Conservation (phyloP, 257 asterid species). For the Plectranthus barbatus region DNA sequence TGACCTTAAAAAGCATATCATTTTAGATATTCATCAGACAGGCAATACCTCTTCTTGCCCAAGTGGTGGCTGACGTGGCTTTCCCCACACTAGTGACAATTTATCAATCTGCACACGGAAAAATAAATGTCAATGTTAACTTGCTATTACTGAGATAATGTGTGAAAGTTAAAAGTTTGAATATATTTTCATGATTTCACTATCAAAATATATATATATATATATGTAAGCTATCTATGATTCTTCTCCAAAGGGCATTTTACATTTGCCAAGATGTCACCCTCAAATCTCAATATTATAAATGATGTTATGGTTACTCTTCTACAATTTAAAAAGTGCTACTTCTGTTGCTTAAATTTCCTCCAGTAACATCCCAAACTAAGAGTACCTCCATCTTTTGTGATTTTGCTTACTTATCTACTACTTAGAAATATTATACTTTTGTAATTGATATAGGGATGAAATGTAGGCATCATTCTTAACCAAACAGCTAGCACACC, state of each 20-base stretch:
- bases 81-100: constrained; percentile 89
- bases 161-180: too few species aligned
- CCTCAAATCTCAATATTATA: neutral
- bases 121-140: constrained; percentile 6
- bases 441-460: neutral
- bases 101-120: constrained; percentile 59
- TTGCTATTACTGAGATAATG: neutral
- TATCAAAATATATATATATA: neutral
- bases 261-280: neutral
- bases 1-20: constrained; percentile 2
- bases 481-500: neutral
- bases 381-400: neutral
- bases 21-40: neutral
- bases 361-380: neutral
- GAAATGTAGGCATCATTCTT: neutral
- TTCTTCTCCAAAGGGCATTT: neutral
- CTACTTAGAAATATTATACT: neutral
- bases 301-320: neutral
- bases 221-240: neutral
- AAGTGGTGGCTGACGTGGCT: constrained; percentile 91
- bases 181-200: neutral
- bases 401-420: neutral
- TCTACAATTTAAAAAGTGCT: neutral
- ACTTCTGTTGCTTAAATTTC: neutral
- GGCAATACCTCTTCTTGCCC: constrained; percentile 67